phyloP scores from a whole-genome alignment of 805 yeast species.

The Nakazawaea ernobii region DNA sequence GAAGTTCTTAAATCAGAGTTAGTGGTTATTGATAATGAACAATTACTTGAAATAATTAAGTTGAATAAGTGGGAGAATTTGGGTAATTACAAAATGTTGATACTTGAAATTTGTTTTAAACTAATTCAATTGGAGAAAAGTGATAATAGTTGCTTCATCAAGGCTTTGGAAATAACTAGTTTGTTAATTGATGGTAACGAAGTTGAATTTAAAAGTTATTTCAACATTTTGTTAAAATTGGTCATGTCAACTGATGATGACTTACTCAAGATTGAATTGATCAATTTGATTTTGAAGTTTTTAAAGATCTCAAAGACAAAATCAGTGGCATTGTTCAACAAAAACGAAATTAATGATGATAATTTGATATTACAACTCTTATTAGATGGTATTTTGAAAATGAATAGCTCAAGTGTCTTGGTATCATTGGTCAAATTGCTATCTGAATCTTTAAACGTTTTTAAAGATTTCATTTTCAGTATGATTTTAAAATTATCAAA shows the following conservation, averaged over 20 bases:
- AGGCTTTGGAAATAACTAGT: constrained; percentile 30
- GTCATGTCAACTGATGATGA: constrained; percentile 1
- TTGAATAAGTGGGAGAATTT: constrained; percentile 40
- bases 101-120: constrained; percentile 38
- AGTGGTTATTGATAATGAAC: constrained; percentile 46
- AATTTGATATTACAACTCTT: constrained; percentile 36
- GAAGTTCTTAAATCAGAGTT: constrained; percentile 52
- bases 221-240: constrained; percentile 36
- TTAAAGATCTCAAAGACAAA: constrained; percentile 18
- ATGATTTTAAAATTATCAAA: constrained; percentile 51
- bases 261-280: constrained; percentile 12
- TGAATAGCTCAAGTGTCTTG: constrained; percentile 36
- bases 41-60: constrained; percentile 34
- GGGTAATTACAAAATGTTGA: constrained; percentile 57
- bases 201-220: constrained; percentile 38
- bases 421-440: constrained; percentile 46
- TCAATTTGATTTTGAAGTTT: constrained; percentile 6
- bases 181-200: constrained; percentile 54
- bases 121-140: constrained; percentile 27
- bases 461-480: constrained; percentile 47
- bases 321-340: constrained; percentile 24
- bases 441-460: constrained; percentile 44
- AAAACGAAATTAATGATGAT: constrained; percentile 24
- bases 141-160: constrained; percentile 12
- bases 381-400: constrained; percentile 40